Evolutionary conservation across 352 stramenopile species (phyloP).

Genomic region (Aphanomyces cochlioides): DNA sequence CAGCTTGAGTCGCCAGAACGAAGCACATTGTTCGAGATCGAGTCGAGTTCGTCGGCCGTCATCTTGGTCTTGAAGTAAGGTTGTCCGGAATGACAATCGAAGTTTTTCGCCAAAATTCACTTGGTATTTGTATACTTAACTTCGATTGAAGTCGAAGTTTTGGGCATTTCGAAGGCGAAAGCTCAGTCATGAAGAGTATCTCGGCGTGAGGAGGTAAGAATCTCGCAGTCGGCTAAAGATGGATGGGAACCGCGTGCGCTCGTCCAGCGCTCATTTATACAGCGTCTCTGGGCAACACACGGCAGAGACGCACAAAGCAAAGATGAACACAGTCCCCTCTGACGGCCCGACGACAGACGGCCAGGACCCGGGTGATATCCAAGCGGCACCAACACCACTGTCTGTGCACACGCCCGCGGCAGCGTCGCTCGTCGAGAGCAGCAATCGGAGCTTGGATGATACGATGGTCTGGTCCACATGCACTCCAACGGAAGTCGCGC

Average conservation of each 20-base stretch:
- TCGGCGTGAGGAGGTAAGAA: too few species aligned
- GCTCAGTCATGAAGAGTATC: too few species aligned
- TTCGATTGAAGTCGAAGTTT: too few species aligned
- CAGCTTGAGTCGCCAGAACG: too few species aligned
- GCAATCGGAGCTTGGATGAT: slow-evolving; percentile 20
- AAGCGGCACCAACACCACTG: background rate
- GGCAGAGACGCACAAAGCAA: slow-evolving; percentile 14
- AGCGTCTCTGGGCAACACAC: slow-evolving; percentile 28
- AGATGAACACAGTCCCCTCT: slow-evolving; percentile 26
- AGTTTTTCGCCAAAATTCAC: too few species aligned
- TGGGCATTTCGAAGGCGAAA: too few species aligned
- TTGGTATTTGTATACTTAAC: too few species aligned
- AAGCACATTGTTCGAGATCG: too few species aligned
- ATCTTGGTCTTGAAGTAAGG: too few species aligned
- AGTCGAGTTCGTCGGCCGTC: too few species aligned
- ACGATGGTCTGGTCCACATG: slow-evolving; percentile 29
- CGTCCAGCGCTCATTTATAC: slow-evolving; percentile 25
- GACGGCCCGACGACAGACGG: background rate
- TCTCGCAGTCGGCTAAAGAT: background rate
- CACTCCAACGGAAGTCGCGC: slow-evolving; percentile 20
- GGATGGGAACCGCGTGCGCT: background rate
- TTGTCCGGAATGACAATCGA: too few species aligned
- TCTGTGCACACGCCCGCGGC: background rate
- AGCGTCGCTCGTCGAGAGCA: slow-evolving; percentile 12
- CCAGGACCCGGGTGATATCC: slow-evolving; percentile 12